Conservation (phyloP, 2,329 filamentous ascomycete genomes). For the Cladosporium sp. region DNA sequence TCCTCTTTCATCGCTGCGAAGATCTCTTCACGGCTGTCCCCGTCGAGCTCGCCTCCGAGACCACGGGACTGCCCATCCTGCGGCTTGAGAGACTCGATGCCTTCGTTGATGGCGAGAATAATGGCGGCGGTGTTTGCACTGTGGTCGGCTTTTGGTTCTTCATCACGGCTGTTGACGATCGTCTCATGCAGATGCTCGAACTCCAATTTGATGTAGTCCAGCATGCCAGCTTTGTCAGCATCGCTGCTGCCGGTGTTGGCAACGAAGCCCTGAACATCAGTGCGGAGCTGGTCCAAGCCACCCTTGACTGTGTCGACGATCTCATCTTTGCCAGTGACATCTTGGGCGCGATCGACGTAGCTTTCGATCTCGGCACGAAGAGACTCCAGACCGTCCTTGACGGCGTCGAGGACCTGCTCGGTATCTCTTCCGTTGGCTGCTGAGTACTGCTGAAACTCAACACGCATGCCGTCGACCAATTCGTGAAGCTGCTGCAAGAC, state of each 20-base stretch:
- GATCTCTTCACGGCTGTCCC: conserved; percentile 37
- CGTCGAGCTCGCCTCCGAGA: not conserved
- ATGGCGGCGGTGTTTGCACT: conserved; percentile 24
- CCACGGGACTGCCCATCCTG: conserved; percentile 15
- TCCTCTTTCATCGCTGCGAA: conserved; percentile 74
- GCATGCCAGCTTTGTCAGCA: conserved; percentile 42
- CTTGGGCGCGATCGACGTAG: conserved; percentile 71
- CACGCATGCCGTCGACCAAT: conserved; percentile 57
- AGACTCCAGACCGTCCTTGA: conserved; percentile 81
- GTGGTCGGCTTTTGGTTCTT: conserved; percentile 14
- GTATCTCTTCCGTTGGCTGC: conserved; percentile 75
- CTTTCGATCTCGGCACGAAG: conserved; percentile 75
- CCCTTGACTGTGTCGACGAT: conserved; percentile 65
- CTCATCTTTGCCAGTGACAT: conserved; percentile 69
- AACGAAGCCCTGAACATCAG: conserved; percentile 54
- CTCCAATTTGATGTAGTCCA: conserved; percentile 50
- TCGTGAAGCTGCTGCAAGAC: conserved; percentile 58
- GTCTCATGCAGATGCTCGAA: conserved; percentile 60
- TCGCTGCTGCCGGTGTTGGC: conserved; percentile 41
- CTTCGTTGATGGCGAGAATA: conserved; percentile 29
- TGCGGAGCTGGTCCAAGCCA: conserved; percentile 62
- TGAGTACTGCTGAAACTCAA: conserved; percentile 72
- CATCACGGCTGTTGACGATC: conserved; percentile 37
- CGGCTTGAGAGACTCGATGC: conserved; percentile 28
- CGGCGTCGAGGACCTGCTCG: conserved; percentile 81